Base-by-base conservation (phyloP, 2,329 filamentous ascomycete species). In the Trichoderma sp. region DNA sequence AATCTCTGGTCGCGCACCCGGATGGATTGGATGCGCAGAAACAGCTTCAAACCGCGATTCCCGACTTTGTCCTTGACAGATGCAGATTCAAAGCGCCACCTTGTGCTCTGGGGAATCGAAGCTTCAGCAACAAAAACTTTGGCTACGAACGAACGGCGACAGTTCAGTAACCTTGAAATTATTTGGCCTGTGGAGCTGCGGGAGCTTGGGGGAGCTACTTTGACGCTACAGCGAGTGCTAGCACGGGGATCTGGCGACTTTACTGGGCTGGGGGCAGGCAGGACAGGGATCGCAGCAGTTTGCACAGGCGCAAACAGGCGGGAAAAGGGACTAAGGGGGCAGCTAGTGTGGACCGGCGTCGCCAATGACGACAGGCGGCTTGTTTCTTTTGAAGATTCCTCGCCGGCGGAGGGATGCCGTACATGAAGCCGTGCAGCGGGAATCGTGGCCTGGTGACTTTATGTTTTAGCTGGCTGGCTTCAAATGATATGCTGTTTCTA, bases 351-450 rank as follows among this genome's bases (percentile, higher is more conserved):
- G 69, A 27, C 21, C 53, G 67, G 53, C 53, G 21, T 45, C 69
- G 59, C 69, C 69, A 73, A 73, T 73, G 69, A 73, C 69, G 69
- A 73, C 69, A 73, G 24, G 35, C 27, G 21, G 33, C 18, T 68
- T 72, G 24, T 27, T 64, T 41, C 33, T 33, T 65, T 27, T 45
- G 38, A 53, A 50, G 69, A 65, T 73, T 65, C 16, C 60, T 50
- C 38, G 60, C 69, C 14, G 59, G 45, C 63, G 38, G 35, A 18
- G 59, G 59, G 68, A 72, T 72, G 68, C 56, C 29, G 27, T 53
- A 64, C 69, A 64, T 72, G 59, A 72, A 72, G 59, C 7, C 35
- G n/a, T 53, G 38, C 38, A 64, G 69, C 59, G 69, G 29, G 24
- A 12, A 63, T 71, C 38, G 31, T n/a, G 59, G 63, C 16, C 14